These are phyloP conservation scores for Leucoagaricus sp. DNA, from an alignment of 1,284 basidiomycete species.

Conservation along the genomic window DNA sequence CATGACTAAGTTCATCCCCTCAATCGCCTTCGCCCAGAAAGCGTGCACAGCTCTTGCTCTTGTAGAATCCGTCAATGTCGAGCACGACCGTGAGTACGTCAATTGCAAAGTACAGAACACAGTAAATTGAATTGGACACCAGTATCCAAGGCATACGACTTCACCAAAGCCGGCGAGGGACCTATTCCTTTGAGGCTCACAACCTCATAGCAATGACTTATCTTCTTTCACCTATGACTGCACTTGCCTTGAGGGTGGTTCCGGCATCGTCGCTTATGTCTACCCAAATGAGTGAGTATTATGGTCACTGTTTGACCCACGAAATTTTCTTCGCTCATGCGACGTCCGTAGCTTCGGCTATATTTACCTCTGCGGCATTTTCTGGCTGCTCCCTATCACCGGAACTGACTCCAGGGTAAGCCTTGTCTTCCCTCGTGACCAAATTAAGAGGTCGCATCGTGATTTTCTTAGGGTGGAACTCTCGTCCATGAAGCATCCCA, in stretches of 20 bases:
- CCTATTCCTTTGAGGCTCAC: conserved; percentile 42
- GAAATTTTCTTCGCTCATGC: not conserved
- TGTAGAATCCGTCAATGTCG: conserved; percentile 40
- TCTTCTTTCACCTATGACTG: conserved; percentile 43
- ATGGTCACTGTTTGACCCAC: not conserved
- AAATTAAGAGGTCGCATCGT: not conserved
- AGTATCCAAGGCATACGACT: conserved; percentile 52
- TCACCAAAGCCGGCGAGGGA: conserved; percentile 41
- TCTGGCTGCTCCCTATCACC: conserved; percentile 45
- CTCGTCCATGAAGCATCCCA: conserved; percentile 48
- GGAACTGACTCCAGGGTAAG: conserved; percentile 50
- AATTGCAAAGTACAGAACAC: not conserved
- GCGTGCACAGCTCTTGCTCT: conserved; percentile 43
- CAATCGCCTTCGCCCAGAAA: conserved; percentile 25
- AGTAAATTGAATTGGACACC: not conserved
- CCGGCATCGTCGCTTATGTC: conserved; percentile 46
- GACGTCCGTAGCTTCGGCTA: conserved; percentile 33
- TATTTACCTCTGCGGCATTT: conserved; percentile 48
- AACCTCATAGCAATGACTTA: conserved; percentile 39
- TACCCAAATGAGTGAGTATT: conserved; percentile 36
- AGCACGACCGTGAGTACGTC: conserved; percentile 41
- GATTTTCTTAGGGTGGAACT: conserved; percentile 34
- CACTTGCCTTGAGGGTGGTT: conserved; percentile 43
- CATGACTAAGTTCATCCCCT: conserved; percentile 37
- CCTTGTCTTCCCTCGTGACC: not conserved